Conservation (phyloP, 208 protist genomes). For the Wallacemonas sp. region DNA sequence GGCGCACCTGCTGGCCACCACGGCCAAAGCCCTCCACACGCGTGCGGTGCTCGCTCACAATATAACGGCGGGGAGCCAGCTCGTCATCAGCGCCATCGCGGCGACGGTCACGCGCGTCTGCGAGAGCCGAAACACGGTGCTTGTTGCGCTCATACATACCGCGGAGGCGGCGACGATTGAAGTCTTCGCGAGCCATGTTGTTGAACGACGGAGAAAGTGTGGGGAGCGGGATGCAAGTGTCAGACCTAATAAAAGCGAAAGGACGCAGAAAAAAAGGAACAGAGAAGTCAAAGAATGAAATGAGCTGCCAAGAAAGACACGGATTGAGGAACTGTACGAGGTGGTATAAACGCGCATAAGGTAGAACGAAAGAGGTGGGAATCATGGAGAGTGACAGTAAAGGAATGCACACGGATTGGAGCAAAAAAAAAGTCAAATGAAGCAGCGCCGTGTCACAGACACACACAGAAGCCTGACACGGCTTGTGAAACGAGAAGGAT, state of each 20-base stretch:
- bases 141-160: conserved; percentile 82
- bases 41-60: conserved; percentile 74
- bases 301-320: too few relatives aligned
- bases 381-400: too few relatives aligned
- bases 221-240: too few relatives aligned
- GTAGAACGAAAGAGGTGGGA: not conserved
- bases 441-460: too few relatives aligned
- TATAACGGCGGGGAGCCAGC: conserved; percentile 68
- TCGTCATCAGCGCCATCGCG: conserved; percentile 41
- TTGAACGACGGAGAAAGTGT: not conserved
- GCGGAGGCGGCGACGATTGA: conserved; percentile 75
- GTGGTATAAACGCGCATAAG: not conserved
- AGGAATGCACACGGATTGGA: too few relatives aligned
- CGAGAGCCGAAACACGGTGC: conserved; percentile 64
- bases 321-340: too few relatives aligned
- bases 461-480: too few relatives aligned
- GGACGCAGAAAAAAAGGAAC: conserved; percentile 11
- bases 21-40: conserved; percentile 83
- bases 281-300: not conserved
- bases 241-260: too few relatives aligned
- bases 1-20: conserved; percentile 64
- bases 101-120: conserved; percentile 71
- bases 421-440: too few relatives aligned
- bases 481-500: too few relatives aligned
- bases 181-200: conserved; percentile 71